Evolutionary conservation across 306 rosid genomes (phyloP).

Genomic region (Oxytropis ochrocephala): DNA sequence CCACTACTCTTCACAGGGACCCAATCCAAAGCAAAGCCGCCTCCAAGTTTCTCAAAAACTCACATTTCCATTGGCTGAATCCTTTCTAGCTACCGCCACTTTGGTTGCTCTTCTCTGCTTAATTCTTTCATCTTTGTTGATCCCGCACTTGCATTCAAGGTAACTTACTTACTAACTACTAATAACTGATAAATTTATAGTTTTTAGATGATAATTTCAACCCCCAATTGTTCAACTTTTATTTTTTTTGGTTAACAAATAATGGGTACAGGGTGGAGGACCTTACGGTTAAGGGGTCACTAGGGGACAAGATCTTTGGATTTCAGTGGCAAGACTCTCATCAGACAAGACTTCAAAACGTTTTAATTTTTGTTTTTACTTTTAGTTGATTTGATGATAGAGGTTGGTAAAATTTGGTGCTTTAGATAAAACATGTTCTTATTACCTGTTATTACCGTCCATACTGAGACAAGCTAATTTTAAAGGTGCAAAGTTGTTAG

Average conservation of each 20-base stretch:
- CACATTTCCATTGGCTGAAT: conserved; percentile 28
- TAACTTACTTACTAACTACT: background rate
- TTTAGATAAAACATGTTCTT: conserved; percentile 2
- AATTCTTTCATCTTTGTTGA: conserved; percentile 59
- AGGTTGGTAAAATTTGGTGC: background rate
- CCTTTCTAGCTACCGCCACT: conserved; percentile 46
- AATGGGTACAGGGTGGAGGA: conserved; percentile 67
- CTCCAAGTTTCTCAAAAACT: conserved; percentile 31
- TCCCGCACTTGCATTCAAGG: conserved; percentile 86
- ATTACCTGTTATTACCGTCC: conserved; percentile 54
- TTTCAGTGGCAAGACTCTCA: conserved; percentile 81
- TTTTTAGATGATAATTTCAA: background rate
- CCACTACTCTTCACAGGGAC: conserved; percentile 14
- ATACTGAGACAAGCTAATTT: conserved; percentile 82
- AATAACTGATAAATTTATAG: background rate
- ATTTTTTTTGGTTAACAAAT: background rate
- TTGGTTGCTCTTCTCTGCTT: conserved; percentile 62
- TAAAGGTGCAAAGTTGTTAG: conserved; percentile 77
- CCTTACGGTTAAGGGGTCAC: conserved; percentile 90
- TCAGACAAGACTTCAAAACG: conserved; percentile 96
- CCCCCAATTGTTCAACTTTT: background rate
- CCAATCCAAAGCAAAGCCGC: conserved; percentile 18
- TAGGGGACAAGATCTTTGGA: conserved; percentile 92
- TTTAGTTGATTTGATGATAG: background rate
- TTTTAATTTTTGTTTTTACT: conserved; percentile 19